Conservation (phyloP, 2,329 filamentous ascomycete species). For the Penicillium sp. region DNA sequence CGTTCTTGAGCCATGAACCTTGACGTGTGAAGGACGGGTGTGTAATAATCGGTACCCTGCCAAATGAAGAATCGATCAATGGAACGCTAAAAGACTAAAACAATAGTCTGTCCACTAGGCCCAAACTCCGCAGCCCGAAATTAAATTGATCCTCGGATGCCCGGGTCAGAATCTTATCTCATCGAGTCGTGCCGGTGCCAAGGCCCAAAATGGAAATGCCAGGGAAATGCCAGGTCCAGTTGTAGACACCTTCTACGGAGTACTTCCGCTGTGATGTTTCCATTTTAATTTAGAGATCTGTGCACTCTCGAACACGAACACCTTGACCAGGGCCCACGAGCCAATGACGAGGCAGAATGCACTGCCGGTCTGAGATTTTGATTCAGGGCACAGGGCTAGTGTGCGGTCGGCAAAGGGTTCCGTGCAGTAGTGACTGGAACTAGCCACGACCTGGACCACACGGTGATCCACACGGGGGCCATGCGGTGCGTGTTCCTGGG, state of each 20-base stretch:
- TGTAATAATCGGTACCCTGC: too few species aligned
- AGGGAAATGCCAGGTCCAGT: too few species aligned
- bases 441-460: slow-evolving; percentile 1
- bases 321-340: slow-evolving; percentile 1
- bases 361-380: neutral
- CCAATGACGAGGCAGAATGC: neutral
- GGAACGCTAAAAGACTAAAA: neutral
- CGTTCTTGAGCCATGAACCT: neutral
- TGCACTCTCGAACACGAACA: neutral
- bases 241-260: too few species aligned
- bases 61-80: neutral
- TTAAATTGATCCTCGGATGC: neutral
- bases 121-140: neutral
- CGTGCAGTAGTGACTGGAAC: slow-evolving; percentile 6
- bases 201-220: neutral
- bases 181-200: neutral
- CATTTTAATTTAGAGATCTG: too few species aligned
- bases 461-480: slow-evolving; percentile 6
- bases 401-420: slow-evolving; percentile 15
- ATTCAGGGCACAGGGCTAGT: neutral
- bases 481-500: slow-evolving; percentile 1
- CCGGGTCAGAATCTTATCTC: neutral
- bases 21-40: neutral
- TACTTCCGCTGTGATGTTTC: too few species aligned
- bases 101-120: neutral